Evolutionary conservation across 192 early-diverging fungal genomes (phyloP).

Genomic region (Coemansia sp.): DNA sequence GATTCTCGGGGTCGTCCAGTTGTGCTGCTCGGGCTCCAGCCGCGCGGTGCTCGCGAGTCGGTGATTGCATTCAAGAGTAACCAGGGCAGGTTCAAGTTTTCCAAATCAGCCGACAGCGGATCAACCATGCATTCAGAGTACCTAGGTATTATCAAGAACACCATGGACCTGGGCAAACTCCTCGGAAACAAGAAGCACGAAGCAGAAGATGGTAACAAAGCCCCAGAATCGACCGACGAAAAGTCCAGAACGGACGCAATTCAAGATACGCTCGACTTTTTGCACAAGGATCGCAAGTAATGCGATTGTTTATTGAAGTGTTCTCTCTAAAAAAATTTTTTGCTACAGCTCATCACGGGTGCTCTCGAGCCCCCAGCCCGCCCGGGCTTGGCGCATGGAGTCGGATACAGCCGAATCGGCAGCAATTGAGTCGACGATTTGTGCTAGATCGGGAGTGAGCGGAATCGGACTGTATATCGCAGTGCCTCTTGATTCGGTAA

Average conservation of each 20-base stretch:
- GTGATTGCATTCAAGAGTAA: background rate
- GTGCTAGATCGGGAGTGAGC: conserved; percentile 37
- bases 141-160: conserved; percentile 11
- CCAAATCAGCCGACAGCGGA: background rate
- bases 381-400: conserved; percentile 34
- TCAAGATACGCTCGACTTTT: background rate
- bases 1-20: conserved; percentile 40
- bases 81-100: conserved; percentile 9
- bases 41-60: conserved; percentile 22
- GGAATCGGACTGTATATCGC: conserved; percentile 33
- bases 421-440: conserved; percentile 32
- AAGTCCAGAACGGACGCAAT: background rate
- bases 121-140: background rate
- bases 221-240: background rate
- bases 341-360: conserved; percentile 29
- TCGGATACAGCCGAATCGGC: conserved; percentile 31
- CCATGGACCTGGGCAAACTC: conserved; percentile 6
- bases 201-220: background rate
- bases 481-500: conserved; percentile 14
- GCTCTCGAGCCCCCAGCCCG: conserved; percentile 1
- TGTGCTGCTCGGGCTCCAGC: conserved; percentile 21
- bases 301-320: background rate
- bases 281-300: background rate
- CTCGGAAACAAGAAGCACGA: background rate
- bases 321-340: background rate